Evolutionary conservation across 2,329 filamentous ascomycete species (phyloP).

Genomic region (Arthrobotrys sinensis): DNA sequence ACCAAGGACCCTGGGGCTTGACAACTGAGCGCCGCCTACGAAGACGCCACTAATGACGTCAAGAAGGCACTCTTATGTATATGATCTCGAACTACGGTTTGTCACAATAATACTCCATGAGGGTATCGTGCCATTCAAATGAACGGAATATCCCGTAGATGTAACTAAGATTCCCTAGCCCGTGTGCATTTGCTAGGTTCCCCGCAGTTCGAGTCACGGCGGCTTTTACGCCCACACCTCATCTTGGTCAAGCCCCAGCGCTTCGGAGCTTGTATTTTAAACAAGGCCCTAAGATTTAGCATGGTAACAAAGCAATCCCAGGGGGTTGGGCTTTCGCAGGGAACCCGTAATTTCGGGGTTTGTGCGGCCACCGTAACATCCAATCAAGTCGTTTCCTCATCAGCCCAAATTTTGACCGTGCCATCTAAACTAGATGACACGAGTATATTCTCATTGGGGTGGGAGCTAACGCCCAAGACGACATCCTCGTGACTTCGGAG

Average conservation of each 20-base stretch:
- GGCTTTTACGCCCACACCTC: conserved; percentile 9
- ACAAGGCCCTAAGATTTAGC: neutral
- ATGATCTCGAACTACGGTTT: conserved; percentile 2
- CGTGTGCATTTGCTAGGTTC: conserved; percentile 6
- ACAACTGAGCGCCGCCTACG: neutral
- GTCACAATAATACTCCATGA: conserved; percentile 33
- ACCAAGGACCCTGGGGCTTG: neutral
- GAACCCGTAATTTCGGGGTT: neutral
- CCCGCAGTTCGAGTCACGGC: conserved; percentile 17
- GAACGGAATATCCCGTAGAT: conserved; percentile 29
- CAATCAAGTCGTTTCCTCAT: conserved; percentile 64
- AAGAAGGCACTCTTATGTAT: neutral
- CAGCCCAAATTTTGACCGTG: conserved; percentile 76
- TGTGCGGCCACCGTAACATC: neutral
- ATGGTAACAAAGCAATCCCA: neutral
- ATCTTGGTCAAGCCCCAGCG: conserved; percentile 12
- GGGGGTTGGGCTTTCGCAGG: neutral
- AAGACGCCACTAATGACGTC: conserved; percentile 27
- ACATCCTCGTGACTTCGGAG: conserved; percentile 74
- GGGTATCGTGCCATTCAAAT: conserved; percentile 40
- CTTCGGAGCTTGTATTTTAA: conserved; percentile 43
- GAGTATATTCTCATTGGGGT: conserved; percentile 72
- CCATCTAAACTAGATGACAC: conserved; percentile 77
- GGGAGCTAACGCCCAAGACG: conserved; percentile 75
- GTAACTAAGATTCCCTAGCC: neutral